Conservation (phyloP, 2,329 filamentous ascomycete genomes). For the Alternaria brassicicola region DNA sequence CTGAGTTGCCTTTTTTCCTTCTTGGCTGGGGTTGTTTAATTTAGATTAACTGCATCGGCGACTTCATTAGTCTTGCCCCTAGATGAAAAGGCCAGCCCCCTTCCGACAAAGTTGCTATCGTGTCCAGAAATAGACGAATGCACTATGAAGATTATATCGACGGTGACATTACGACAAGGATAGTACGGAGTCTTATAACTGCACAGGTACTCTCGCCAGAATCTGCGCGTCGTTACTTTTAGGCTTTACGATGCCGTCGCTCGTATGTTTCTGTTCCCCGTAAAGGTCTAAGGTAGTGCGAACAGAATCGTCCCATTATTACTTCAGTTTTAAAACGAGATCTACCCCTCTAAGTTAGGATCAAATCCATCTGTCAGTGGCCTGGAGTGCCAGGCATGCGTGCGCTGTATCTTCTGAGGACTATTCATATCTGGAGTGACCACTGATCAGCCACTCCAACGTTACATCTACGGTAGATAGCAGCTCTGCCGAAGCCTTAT, state of each 20-base stretch:
- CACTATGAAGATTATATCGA: constrained; percentile 19
- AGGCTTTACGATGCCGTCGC: not conserved
- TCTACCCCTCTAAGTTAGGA: not conserved
- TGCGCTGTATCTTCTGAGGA: not conserved
- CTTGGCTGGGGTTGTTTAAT: constrained; percentile 18
- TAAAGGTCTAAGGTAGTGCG: not conserved
- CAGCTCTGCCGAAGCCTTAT: not conserved
- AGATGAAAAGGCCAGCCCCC: not conserved
- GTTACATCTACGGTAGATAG: not conserved
- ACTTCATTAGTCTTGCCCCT: constrained; percentile 16
- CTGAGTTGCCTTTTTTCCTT: not conserved
- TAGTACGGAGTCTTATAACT: not conserved
- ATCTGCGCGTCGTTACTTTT: not conserved
- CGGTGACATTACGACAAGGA: constrained; percentile 4
- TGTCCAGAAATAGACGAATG: constrained; percentile 7
- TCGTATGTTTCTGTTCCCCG: not conserved
- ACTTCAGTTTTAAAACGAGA: not conserved
- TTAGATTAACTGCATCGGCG: constrained; percentile 21
- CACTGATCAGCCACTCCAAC: not conserved
- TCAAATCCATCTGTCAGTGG: no score
- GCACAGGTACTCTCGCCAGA: not conserved
- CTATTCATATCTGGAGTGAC: not conserved
- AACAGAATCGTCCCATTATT: not conserved
- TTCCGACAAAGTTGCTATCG: not conserved
- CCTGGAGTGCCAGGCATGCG: not conserved